Conservation (phyloP, 257 asterid species). For the Capsicum chinense region DNA sequence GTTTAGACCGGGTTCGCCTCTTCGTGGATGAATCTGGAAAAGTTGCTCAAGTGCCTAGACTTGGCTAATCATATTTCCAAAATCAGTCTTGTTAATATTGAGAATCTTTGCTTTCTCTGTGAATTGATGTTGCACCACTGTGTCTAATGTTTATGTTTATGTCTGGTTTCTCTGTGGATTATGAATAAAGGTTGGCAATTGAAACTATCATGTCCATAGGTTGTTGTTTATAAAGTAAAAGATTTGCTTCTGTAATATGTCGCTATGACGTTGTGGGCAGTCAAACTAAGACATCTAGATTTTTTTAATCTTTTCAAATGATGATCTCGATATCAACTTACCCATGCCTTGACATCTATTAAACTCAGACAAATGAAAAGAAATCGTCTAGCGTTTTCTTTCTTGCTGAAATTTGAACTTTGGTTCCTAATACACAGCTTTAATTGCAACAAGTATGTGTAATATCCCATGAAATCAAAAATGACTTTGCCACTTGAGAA, state of each 20-base stretch:
- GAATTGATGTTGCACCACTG: not conserved
- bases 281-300: not conserved
- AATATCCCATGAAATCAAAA: too few species aligned
- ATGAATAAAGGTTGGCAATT: not conserved
- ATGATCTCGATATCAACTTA: not conserved
- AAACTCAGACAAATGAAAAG: not conserved
- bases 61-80: constrained; percentile 42
- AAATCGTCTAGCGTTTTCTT: not conserved
- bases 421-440: not conserved
- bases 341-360: too few species aligned
- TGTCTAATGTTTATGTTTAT: not conserved
- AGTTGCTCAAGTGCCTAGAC: constrained; percentile 49
- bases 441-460: too few species aligned
- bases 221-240: not conserved
- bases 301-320: not conserved
- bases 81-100: not conserved
- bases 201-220: not conserved
- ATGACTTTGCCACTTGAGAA: too few species aligned
- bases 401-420: not conserved
- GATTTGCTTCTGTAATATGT: not conserved
- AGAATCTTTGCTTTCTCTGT: not conserved
- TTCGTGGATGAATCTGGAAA: constrained; percentile 50
- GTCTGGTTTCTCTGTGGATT: not conserved
- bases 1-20: constrained; percentile 54
- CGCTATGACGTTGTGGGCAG: not conserved